Evolutionary conservation across 2,329 filamentous ascomycete genomes (phyloP).

Genomic region (Fusarium palustre): DNA sequence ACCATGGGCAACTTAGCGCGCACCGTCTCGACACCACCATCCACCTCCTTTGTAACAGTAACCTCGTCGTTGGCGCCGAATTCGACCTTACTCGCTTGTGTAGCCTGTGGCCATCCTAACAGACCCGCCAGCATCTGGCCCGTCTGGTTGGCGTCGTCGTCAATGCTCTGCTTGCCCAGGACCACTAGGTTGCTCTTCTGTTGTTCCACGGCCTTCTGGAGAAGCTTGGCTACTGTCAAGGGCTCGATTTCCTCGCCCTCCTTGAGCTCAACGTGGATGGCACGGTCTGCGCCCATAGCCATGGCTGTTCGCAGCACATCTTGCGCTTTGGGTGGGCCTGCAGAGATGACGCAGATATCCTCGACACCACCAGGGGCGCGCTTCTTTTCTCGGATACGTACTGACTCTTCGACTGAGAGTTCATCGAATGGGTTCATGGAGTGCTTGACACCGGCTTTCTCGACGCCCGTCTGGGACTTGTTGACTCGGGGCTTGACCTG

Average conservation of each 20-base stretch:
- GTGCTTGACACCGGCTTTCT: conserved; percentile 94
- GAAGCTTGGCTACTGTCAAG: conserved; percentile 89
- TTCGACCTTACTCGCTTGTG: conserved; percentile 87
- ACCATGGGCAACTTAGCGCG: conserved; percentile 88
- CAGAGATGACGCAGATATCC: conserved; percentile 90
- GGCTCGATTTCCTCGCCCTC: conserved; percentile 86
- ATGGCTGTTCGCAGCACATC: conserved; percentile 95
- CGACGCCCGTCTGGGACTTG: conserved; percentile 84
- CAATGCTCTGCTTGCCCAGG: conserved; percentile 97
- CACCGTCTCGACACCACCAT: conserved; percentile 93
- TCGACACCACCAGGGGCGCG: conserved; percentile 78
- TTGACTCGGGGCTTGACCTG: conserved; percentile 78
- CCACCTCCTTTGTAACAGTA: conserved; percentile 89
- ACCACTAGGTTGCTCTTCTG: conserved; percentile 93
- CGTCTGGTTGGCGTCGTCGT: conserved; percentile 95
- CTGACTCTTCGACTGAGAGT: conserved; percentile 95
- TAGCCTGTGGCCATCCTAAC: conserved; percentile 93
- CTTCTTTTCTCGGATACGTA: conserved; percentile 92
- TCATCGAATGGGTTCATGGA: conserved; percentile 99
- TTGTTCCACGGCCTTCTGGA: conserved; percentile 81
- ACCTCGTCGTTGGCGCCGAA: conserved; percentile 77
- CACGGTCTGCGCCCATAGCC: conserved; percentile 98
- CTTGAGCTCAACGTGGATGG: conserved; percentile 84
- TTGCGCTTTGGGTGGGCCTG: conserved; percentile 86
- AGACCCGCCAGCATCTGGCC: conserved; percentile 97